phyloP scores from a whole-genome alignment of 140 eudicot species.

The Cichorium intybus region DNA sequence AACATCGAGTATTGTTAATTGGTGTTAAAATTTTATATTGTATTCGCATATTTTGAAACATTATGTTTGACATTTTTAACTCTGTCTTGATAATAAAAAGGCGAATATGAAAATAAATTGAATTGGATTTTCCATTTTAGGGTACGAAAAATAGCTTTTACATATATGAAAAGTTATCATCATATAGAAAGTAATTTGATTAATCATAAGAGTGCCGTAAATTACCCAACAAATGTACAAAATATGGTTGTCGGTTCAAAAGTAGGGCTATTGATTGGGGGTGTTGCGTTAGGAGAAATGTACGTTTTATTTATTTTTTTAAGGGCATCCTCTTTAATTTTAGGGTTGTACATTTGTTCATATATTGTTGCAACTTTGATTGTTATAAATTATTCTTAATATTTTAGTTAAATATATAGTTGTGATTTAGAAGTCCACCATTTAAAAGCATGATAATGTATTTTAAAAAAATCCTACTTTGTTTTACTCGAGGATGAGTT shows the following conservation, averaged over 20 bases:
- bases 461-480: neutral
- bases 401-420: neutral
- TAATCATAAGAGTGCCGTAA: slow-evolving; percentile 3
- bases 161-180: too few species aligned
- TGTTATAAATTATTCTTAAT: neutral
- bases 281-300: slow-evolving; percentile 22
- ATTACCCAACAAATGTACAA: slow-evolving; percentile 17
- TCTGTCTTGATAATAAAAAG: neutral
- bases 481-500: neutral
- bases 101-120: neutral
- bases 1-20: too few species aligned
- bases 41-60: neutral
- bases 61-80: neutral
- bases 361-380: slow-evolving; percentile 5
- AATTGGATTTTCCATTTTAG: slow-evolving; percentile 6
- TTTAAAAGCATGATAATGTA: neutral
- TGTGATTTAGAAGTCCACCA: neutral
- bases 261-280: slow-evolving; percentile 17
- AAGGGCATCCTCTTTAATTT: neutral
- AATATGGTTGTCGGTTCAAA: slow-evolving; percentile 26
- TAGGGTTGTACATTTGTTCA: neutral
- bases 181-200: slow-evolving; percentile 14
- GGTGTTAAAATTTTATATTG: neutral
- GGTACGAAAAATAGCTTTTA: slow-evolving; percentile 12
- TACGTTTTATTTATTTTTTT: slow-evolving; percentile 8